Evolutionary conservation across 2,329 filamentous ascomycete genomes (phyloP), one percentile per base, ranked within the genome.

Genomic region (Arthrobotrys entomopaga): DNA sequence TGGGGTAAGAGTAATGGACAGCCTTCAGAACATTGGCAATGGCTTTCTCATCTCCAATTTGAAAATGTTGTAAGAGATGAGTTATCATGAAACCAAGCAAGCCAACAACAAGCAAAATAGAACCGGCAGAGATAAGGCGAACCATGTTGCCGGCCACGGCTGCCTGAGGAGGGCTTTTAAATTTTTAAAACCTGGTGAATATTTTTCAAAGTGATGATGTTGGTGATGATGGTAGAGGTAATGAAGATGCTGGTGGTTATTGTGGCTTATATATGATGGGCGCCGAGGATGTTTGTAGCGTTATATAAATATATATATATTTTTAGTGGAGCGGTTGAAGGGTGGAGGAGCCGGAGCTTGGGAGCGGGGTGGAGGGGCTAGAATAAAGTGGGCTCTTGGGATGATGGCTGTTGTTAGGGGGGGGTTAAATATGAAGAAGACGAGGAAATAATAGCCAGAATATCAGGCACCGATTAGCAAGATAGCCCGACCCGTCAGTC

Each of bases 1-100:
- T 82, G 10, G 89, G 88, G 76, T 87, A 88, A 7, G 83, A 80
- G 79, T 90, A 90, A 80, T 87, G 86, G 50, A 89, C 66, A 75
- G 71, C 34, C 58, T 76, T 75, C 52, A 81, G 54, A 10, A 73
- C 70, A 58, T 52, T 67, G 0, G 57, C 19, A 16, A 74, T 64
- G 7, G 70, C 63, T 11, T 20, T 24, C 16, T 67, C 63, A 64
- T 74, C 56, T 19, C 65, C 43, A 13, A 46, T 59, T 19, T 64
- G 16, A 22, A 67, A 43, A 58, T 74, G 40, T 29, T 64, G 57
- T 24, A 67, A 11, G 15, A 74, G 58, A 11, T 52, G 49, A 24
- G 63, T 54, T 7, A 54, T 43, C 2, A 46, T 61, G 22, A 74
- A 64, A 8, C 50, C 34, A 26, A 57, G 53, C 29, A 74, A 49